Percentiles rank a stretch among this genome's conserved stretches.
Conservation (phyloP, 768 basidiomycete species). For the Leccinum incarnatum region DNA sequence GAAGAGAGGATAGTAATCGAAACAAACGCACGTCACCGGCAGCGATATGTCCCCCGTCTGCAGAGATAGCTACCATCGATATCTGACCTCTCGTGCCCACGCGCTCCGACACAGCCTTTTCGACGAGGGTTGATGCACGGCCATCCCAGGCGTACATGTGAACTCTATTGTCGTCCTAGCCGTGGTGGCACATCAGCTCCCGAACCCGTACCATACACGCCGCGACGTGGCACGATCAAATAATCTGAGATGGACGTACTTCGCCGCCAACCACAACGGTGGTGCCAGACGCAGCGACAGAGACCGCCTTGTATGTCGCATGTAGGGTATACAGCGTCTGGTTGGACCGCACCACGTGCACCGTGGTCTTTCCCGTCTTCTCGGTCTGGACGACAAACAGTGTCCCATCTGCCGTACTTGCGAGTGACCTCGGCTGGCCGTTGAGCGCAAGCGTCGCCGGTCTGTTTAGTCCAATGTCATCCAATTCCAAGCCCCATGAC, state of each 20-base stretch:
- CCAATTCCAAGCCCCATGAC: not conserved
- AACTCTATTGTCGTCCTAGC: conserved; percentile 68
- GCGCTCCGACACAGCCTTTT: conserved; percentile 56
- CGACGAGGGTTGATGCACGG: conserved; percentile 46
- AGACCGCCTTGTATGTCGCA: conserved; percentile 51
- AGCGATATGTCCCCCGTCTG: conserved; percentile 71
- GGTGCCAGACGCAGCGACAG: conserved; percentile 50
- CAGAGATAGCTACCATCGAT: conserved; percentile 75
- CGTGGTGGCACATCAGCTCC: not conserved
- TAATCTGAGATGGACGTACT: conserved; percentile 41
- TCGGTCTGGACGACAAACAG: conserved; percentile 58
- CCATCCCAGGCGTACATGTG: conserved; percentile 73
- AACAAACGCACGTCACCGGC: conserved; percentile 73
- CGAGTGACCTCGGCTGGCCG: conserved; percentile 69
- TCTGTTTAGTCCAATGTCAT: conserved; percentile 33
- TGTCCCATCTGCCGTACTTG: conserved; percentile 55
- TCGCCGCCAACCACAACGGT: conserved; percentile 74
- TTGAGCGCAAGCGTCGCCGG: conserved; percentile 48
- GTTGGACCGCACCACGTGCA: conserved; percentile 70
- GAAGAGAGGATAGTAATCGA: not conserved
- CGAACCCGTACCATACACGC: not conserved
- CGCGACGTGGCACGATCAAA: not conserved
- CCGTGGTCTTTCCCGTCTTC: conserved; percentile 33
- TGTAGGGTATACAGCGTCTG: conserved; percentile 61
- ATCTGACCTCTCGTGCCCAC: conserved; percentile 59